These are phyloP conservation scores for Zymoseptoria ardabiliae DNA, from an alignment of 2,329 filamentous ascomycete species.

Conservation along the genomic window DNA sequence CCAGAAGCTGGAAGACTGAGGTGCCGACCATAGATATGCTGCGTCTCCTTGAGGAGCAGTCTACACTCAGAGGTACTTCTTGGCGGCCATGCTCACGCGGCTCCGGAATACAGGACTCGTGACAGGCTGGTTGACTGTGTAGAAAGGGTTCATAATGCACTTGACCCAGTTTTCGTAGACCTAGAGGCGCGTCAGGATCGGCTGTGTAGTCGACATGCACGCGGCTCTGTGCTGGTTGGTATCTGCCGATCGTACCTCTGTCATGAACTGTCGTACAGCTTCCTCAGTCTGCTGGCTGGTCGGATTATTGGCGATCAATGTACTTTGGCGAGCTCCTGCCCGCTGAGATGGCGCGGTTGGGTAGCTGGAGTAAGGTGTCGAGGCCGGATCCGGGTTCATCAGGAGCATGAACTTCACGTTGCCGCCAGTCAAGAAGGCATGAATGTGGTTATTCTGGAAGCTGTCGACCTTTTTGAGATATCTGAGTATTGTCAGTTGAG, in stretches of 20 bases:
- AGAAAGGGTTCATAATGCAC: conserved; percentile 95
- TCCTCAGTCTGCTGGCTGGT: conserved; percentile 88
- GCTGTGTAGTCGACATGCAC: neutral
- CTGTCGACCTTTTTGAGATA: conserved; percentile 96
- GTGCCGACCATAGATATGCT: neutral
- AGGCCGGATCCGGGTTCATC: conserved; percentile 60
- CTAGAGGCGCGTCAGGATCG: conserved; percentile 13
- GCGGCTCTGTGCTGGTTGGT: neutral
- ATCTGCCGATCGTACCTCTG: conserved; percentile 45
- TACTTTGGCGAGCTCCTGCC: conserved; percentile 27
- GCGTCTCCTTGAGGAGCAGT: neutral
- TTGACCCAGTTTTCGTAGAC: conserved; percentile 97
- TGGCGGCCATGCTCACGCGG: conserved; percentile 77
- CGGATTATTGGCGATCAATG: conserved; percentile 54
- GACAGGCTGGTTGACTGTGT: conserved; percentile 75
- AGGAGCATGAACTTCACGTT: conserved; percentile 93
- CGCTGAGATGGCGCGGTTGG: conserved; percentile 22
- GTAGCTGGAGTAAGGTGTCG: conserved; percentile 29
- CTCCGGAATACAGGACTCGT: conserved; percentile 78
- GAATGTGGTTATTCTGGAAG: conserved; percentile 88
- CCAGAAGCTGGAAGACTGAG: neutral
- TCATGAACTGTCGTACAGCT: conserved; percentile 89
- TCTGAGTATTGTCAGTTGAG: conserved; percentile 42
- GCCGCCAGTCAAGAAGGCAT: conserved; percentile 85
- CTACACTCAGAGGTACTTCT: conserved; percentile 50